Conservation (phyloP, 768 basidiomycete species). For the Pleurotus cornucopiae region DNA sequence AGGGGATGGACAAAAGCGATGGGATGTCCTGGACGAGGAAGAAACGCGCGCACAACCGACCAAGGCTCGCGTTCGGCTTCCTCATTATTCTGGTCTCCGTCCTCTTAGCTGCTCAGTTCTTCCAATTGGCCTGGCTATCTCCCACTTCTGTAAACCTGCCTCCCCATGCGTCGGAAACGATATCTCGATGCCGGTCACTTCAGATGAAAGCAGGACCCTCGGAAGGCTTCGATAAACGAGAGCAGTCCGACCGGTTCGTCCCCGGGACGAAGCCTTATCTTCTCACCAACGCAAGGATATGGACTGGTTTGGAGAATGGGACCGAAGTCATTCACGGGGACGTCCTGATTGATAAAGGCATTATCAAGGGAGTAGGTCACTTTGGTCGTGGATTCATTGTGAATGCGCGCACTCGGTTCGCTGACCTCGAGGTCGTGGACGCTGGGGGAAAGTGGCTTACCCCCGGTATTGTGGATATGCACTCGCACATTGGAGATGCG, state of each 20-base stretch:
- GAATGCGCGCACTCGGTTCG: background rate
- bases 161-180: background rate
- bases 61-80: background rate
- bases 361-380: slow-evolving; percentile 58
- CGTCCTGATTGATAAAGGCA: slow-evolving; percentile 64
- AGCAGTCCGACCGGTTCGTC: slow-evolving; percentile 62
- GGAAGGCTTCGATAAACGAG: slow-evolving; percentile 41
- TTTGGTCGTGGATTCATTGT: slow-evolving; percentile 26
- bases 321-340: slow-evolving; percentile 62
- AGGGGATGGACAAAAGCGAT: slow-evolving; percentile 1
- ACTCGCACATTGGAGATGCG: slow-evolving; percentile 49
- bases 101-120: background rate
- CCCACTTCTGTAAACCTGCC: background rate
- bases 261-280: slow-evolving; percentile 59
- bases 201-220: slow-evolving; percentile 38
- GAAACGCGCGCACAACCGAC: background rate
- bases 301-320: slow-evolving; percentile 75
- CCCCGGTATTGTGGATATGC: slow-evolving; percentile 52
- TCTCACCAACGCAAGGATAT: slow-evolving; percentile 74
- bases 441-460: slow-evolving; percentile 73
- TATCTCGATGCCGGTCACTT: slow-evolving; percentile 38
- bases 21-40: background rate
- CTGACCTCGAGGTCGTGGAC: slow-evolving; percentile 49
- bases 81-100: background rate
- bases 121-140: background rate